Conservation (phyloP, 2,329 filamentous ascomycete species). For the Colletotrichum shisoi region DNA sequence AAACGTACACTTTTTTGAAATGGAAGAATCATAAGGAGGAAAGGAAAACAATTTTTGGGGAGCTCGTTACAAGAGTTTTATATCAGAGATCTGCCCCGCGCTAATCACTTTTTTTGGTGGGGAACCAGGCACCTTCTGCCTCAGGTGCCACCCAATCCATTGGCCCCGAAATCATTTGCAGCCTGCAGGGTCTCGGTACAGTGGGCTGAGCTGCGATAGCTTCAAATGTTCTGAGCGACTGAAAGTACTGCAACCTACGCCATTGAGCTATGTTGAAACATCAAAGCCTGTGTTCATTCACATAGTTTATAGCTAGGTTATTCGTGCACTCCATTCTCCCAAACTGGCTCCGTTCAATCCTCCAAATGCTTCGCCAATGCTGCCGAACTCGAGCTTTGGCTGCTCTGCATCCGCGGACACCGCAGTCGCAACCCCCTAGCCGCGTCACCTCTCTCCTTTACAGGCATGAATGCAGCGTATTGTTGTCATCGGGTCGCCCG, state of each 20-base stretch:
- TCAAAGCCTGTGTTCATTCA: neutral
- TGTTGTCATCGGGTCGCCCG: neutral
- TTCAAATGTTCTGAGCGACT: constrained; percentile 17
- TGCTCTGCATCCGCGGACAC: constrained; percentile 17
- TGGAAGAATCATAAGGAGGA: constrained; percentile 91
- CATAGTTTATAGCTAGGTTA: neutral
- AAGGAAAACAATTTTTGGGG: constrained; percentile 53
- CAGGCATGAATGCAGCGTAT: constrained; percentile 2
- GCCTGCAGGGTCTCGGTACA: constrained; percentile 2
- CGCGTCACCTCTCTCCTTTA: neutral
- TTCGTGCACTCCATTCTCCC: neutral
- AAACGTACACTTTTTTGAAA: constrained; percentile 93
- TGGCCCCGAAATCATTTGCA: constrained; percentile 9
- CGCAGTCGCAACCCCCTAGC: neutral
- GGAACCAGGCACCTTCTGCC: constrained; percentile 40
- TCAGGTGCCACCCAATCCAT: constrained; percentile 20
- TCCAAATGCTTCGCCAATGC: constrained; percentile 38
- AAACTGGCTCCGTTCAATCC: neutral
- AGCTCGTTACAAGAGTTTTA: constrained; percentile 50
- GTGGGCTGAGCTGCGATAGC: constrained; percentile 34
- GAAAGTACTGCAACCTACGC: neutral
- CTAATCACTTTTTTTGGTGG: constrained; percentile 43
- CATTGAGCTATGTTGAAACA: constrained; percentile 8
- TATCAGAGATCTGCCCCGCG: constrained; percentile 43
- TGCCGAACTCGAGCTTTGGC: constrained; percentile 33